Percentiles rank a stretch among this genome's conserved stretches.
These are phyloP conservation scores for Entoloma clypeatum DNA, from an alignment of 1,284 basidiomycete species.

Conservation along the genomic window DNA sequence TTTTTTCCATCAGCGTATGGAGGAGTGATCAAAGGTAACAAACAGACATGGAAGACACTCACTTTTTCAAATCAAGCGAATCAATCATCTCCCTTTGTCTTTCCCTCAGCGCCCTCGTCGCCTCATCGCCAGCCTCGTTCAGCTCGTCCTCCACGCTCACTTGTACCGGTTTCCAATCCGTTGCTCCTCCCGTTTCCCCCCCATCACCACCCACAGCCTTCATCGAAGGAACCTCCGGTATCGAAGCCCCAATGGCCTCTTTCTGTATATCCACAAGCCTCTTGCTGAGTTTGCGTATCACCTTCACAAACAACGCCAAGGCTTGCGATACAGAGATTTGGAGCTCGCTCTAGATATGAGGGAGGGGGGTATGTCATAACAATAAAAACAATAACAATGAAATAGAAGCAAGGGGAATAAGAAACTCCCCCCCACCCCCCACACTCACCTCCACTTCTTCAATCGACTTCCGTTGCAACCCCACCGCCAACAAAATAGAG, in stretches of 20 bases:
- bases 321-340: constrained; percentile 83
- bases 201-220: constrained; percentile 20
- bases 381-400: constrained; percentile 2
- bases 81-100: constrained; percentile 84
- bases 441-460: constrained; percentile 79
- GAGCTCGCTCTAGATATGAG: constrained; percentile 59
- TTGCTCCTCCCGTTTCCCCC: constrained; percentile 15
- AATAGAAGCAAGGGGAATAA: constrained; percentile 1
- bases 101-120: constrained; percentile 48
- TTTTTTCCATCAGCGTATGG: constrained; percentile 14
- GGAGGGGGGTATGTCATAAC: not conserved
- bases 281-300: constrained; percentile 83
- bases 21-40: constrained; percentile 6
- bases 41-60: constrained; percentile 32
- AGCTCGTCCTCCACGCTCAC: constrained; percentile 61
- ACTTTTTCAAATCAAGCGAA: constrained; percentile 82
- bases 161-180: constrained; percentile 50
- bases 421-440: too few relatives aligned
- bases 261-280: constrained; percentile 81
- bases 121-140: constrained; percentile 63
- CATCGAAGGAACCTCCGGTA: constrained; percentile 36
- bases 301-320: constrained; percentile 90
- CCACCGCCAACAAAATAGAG: constrained; percentile 85
- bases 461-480: constrained; percentile 87
- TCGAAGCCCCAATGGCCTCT: constrained; percentile 56